Evolutionary conservation across 2,329 filamentous ascomycete genomes (phyloP), one percentile per base, ranked within the genome.

Genomic region (Talaromyces atroroseus): DNA sequence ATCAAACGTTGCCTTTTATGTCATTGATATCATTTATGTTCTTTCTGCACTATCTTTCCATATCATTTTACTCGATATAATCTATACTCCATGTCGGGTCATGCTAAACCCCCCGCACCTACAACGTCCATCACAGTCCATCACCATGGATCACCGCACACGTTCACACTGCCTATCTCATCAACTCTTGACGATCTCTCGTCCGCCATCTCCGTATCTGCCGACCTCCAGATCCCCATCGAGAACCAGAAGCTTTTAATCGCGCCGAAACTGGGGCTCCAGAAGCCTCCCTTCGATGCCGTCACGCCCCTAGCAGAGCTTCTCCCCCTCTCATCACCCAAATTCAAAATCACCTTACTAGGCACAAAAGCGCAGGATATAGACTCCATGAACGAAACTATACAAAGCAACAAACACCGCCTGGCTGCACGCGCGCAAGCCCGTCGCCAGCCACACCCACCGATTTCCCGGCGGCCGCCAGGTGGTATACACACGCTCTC

Each of bases 141-240:
- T 59, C 78, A 85, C 63, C 81, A 84, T 66, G 77, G 78, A 64
- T 77, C 77, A 50, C 70, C 75, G 1, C 71, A 82, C 61, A 69
- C 71, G 18, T 66, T 84, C 46, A 68, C 71, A 11, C 76, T 84
- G 47, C 64, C 79, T 16, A 52, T 72, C 36, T 68, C 76, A 58
- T 77, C 81, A 56, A 85, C 81, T 1, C 73, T 85, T 32, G 61
- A 68, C 60, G 74, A 76, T 56, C 72, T 78, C 49, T 66, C 74
- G 21, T 48, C 60, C 40, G 60, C 59, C 36, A 69, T 76, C 60
- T 64, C 71, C 48, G 52, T 62, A 21, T 62, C 56, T 5, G 49
- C 62, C 29, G 61, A 56, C 5, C 66, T 77, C 3, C 66, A 71
- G 45, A 74, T 77, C 52, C 72, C 74, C 12, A 49, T 64, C 14